These are phyloP conservation scores for Plasmodium gallinaceum DNA, from an alignment of 169 alveolate species.

Conservation along the genomic window DNA sequence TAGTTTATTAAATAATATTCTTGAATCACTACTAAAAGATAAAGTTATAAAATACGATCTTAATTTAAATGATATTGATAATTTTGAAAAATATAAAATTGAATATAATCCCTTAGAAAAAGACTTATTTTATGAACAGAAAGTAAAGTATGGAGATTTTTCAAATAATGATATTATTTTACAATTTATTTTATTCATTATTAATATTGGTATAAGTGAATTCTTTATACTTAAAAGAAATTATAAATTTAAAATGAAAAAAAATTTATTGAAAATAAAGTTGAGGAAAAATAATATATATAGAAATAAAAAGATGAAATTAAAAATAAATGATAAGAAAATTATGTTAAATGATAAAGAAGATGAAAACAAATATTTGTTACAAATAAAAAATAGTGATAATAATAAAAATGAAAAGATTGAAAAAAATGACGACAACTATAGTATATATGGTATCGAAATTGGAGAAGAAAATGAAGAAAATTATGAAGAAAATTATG, in stretches of 20 bases:
- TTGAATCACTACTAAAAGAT: conserved; percentile 17
- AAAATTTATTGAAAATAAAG: conserved; percentile 9
- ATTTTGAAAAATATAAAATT: conserved; percentile 1
- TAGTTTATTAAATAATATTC: conserved; percentile 7
- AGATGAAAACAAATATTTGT: background rate
- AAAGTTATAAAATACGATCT: conserved; percentile 13
- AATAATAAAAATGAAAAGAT: background rate
- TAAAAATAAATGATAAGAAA: background rate
- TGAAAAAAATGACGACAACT: background rate
- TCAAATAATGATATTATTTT: conserved; percentile 52
- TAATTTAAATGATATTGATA: background rate
- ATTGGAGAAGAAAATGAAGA: background rate
- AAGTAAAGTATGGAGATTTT: conserved; percentile 35
- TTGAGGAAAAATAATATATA: conserved; percentile 16
- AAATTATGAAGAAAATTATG: background rate
- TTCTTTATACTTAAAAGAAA: conserved; percentile 35
- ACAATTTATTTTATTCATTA: conserved; percentile 52
- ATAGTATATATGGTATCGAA: background rate
- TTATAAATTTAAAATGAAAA: conserved; percentile 38
- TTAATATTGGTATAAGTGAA: conserved; percentile 35
- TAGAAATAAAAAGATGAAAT: background rate
- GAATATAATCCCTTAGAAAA: conserved; percentile 36
- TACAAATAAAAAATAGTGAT: background rate
- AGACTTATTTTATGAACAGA: conserved; percentile 52
- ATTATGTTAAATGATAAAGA: background rate